Conservation (phyloP, 139 green algal species). For the Volvox reticuliferus region DNA sequence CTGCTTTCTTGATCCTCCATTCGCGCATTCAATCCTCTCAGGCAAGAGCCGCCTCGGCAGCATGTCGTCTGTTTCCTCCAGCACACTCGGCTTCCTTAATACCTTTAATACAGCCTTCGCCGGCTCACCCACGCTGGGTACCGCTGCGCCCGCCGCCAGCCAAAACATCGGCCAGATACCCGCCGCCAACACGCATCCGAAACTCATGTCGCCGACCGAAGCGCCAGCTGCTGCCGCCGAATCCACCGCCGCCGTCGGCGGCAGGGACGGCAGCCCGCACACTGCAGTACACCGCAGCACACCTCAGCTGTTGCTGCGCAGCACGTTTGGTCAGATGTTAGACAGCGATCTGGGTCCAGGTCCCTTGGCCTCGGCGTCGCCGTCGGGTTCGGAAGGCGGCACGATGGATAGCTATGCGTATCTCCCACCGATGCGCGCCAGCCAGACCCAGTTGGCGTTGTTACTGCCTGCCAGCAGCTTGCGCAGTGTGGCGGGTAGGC, state of each 20-base stretch:
- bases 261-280: not conserved
- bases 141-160: not conserved
- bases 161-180: not conserved
- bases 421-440: constrained; percentile 18
- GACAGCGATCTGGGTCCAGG: not conserved
- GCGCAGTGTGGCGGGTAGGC: not conserved
- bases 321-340: not conserved
- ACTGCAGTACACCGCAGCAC: not conserved
- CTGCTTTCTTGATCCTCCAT: too few relatives aligned
- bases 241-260: not conserved
- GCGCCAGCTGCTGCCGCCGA: not conserved
- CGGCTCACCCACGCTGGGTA: not conserved
- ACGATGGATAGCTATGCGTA: not conserved
- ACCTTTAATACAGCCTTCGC: not conserved
- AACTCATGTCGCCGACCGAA: not conserved
- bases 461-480: not conserved
- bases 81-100: not conserved
- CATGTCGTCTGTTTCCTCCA: not conserved
- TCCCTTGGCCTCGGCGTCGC: not conserved
- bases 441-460: constrained; percentile 18
- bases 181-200: not conserved
- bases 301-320: not conserved
- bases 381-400: not conserved
- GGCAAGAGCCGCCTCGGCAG: constrained; percentile 25
- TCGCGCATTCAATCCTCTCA: not conserved